phyloP scores from a whole-genome alignment of 2,329 filamentous ascomycete species.

The Thelonectria rubi region DNA sequence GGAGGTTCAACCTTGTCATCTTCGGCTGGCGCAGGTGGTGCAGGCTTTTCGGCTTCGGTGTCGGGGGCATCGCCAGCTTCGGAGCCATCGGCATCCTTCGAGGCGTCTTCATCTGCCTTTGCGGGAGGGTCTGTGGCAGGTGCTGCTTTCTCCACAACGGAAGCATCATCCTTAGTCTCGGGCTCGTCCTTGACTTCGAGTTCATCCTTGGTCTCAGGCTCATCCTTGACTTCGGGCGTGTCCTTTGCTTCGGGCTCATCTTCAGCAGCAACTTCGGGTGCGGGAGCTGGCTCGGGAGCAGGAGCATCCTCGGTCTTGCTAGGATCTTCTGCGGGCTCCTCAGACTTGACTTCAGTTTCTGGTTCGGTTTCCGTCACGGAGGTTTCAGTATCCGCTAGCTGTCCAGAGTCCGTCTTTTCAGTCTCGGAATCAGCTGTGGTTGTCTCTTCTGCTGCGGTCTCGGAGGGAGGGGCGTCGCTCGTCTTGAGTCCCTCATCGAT shows the following conservation, averaged over 20 bases:
- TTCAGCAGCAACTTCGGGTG: neutral
- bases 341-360: slow-evolving; percentile 12
- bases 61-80: neutral
- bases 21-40: neutral
- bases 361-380: slow-evolving; percentile 5
- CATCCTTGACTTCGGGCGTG: too few species aligned
- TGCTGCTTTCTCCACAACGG: slow-evolving; percentile 18
- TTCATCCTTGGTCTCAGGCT: too few species aligned
- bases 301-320: slow-evolving; percentile 8
- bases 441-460: slow-evolving; percentile 13
- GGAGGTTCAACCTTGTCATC: neutral
- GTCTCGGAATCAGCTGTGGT: slow-evolving; percentile 8
- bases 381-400: slow-evolving; percentile 10
- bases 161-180: slow-evolving; percentile 4
- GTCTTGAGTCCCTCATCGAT: slow-evolving; percentile 19
- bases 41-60: neutral
- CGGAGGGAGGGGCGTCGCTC: slow-evolving; percentile 5
- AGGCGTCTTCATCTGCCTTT: slow-evolving; percentile 14
- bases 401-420: slow-evolving; percentile 13
- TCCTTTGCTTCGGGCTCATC: too few species aligned
- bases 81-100: slow-evolving; percentile 8
- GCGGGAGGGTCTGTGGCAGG: slow-evolving; percentile 11
- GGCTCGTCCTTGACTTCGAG: slow-evolving; percentile 11
- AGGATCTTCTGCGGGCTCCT: slow-evolving; percentile 4
- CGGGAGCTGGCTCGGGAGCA: slow-evolving; percentile 12